These are phyloP conservation scores for Tulasnella sp. DNA, from an alignment of 768 basidiomycete genomes.

Conservation along the genomic window DNA sequence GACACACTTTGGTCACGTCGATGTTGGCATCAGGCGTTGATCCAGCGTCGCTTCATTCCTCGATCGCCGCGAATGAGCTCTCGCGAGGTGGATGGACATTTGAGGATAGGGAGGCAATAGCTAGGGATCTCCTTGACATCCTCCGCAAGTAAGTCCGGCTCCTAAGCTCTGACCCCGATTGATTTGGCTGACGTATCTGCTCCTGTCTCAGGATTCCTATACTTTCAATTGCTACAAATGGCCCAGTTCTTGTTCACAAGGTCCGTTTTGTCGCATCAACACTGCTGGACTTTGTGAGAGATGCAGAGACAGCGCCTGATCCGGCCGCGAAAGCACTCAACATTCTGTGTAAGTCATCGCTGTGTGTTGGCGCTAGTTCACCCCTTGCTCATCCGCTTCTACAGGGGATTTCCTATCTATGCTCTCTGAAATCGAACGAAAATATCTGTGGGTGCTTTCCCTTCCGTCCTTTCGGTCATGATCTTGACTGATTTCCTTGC, in stretches of 20 bases:
- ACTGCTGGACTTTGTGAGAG: constrained; percentile 69
- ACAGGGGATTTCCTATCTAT: constrained; percentile 88
- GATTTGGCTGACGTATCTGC: background rate
- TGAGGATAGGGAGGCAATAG: constrained; percentile 70
- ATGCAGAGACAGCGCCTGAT: constrained; percentile 66
- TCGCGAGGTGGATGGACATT: constrained; percentile 26
- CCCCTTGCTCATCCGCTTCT: background rate
- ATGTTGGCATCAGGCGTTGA: constrained; percentile 37
- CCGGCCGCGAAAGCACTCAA: constrained; percentile 77
- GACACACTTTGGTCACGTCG: constrained; percentile 68
- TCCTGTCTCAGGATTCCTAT: constrained; percentile 62
- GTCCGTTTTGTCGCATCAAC: constrained; percentile 90
- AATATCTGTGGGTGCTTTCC: constrained; percentile 49
- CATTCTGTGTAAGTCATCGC: constrained; percentile 60
- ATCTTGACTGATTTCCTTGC: too few species aligned
- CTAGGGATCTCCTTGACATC: constrained; percentile 75
- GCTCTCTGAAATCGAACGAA: constrained; percentile 80
- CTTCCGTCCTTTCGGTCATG: too few species aligned
- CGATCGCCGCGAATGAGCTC: constrained; percentile 11
- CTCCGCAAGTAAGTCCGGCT: constrained; percentile 50
- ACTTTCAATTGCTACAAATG: constrained; percentile 82
- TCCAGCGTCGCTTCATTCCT: background rate
- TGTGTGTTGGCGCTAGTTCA: background rate
- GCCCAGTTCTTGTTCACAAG: constrained; percentile 56
- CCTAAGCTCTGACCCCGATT: background rate